These are phyloP conservation scores for Saturnispora galanensis DNA, from an alignment of 805 yeast genomes.

Conservation along the genomic window DNA sequence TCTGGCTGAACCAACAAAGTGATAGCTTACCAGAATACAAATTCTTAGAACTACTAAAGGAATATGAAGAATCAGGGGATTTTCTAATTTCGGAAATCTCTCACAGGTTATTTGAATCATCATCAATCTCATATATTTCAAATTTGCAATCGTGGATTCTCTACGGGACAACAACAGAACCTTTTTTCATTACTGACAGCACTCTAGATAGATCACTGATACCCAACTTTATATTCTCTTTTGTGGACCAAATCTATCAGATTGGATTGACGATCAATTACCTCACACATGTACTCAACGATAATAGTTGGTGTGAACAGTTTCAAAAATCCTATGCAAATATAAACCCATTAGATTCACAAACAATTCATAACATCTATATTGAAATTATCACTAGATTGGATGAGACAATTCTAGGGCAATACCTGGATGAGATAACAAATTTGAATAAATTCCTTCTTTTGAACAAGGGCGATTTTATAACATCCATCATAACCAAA, in stretches of 20 bases:
- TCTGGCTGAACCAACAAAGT: conserved; percentile 31
- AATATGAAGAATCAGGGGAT: conserved; percentile 58
- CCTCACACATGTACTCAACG: background rate
- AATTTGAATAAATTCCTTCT: conserved; percentile 59
- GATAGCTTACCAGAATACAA: conserved; percentile 33
- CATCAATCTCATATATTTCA: conserved; percentile 50
- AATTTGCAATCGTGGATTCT: conserved; percentile 58
- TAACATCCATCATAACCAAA: conserved; percentile 50
- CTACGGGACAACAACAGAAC: conserved; percentile 44
- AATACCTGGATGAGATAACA: conserved; percentile 43
- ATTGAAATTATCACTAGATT: conserved; percentile 43
- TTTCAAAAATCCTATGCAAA: conserved; percentile 1
- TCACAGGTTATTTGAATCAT: conserved; percentile 32
- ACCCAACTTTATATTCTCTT: conserved; percentile 36
- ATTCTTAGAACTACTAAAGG: conserved; percentile 43
- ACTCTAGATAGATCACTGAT: conserved; percentile 17
- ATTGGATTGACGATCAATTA: conserved; percentile 64
- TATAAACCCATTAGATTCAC: background rate
- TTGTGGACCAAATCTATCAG: conserved; percentile 41
- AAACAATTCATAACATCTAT: conserved; percentile 26
- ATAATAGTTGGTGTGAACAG: conserved; percentile 34
- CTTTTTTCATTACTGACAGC: background rate
- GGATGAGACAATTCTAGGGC: conserved; percentile 38
- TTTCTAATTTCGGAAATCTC: conserved; percentile 35
- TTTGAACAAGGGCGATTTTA: conserved; percentile 73